Base-by-base conservation (phyloP, 805 yeast species). In the Wickerhamomyces strasburgensis region DNA sequence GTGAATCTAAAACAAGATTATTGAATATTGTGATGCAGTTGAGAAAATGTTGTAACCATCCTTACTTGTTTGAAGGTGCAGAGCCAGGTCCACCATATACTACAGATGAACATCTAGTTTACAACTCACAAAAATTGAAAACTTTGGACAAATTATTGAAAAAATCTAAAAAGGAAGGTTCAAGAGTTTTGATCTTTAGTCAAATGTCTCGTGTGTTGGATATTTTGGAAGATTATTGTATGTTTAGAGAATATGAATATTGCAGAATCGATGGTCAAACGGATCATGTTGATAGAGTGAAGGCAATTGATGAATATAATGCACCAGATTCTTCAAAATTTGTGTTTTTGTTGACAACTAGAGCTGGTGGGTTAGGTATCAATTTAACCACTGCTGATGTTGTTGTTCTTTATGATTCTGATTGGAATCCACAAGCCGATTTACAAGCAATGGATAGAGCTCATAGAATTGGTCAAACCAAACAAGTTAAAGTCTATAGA, bases 341-440 rank as follows among this genome's bases (percentile, higher is more conserved):
- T 55, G 68, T 82, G n/a, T 84, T 84, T 48, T 60, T 84, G 43
- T 65, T 84, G 47, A 84, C 94, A 5, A 84, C 94, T 4, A 75
- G 94, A 67, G 94, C 94, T 31, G 93, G 96, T 61, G 96, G 96
- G 9, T 69, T 87, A 56, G 94, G 94, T 61, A 84, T 84, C 51
- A 84, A 84, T 54, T 68, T 84, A 52, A 84, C 93, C 4, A 65
- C 79, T n/a, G 93, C 93, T 1, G 89, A 84, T 58, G 68, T 80
- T 44, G 94, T 84, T 32, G 73, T 84, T 3, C 59, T 84, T 31
- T 84, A 68, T 54, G 94, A 84, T 60, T 80, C 88, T 3, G 94
- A 84, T 57, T 84, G 94, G 94, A 84, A 84, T 48, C 94, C 94
- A 1, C 94, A 84, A 54, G 93, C 90, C 4, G 94, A 84, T 68